Percentiles rank a stretch among this genome's conserved stretches.
These are phyloP conservation scores for Neostapfia colusana DNA, from an alignment of 176 grass and related monocot species.

Conservation along the genomic window DNA sequence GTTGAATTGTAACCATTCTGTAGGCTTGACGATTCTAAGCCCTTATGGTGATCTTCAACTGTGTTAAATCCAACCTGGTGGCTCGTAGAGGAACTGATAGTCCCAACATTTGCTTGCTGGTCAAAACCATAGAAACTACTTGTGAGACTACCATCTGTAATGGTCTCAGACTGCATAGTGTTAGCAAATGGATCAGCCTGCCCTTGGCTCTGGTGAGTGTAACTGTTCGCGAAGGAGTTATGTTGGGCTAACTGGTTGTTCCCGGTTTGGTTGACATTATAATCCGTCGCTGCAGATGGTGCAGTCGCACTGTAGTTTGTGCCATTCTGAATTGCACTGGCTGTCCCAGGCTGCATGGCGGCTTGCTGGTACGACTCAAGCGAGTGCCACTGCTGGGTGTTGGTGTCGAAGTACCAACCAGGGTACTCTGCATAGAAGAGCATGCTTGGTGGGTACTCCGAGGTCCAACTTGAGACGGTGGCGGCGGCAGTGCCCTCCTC, in stretches of 20 bases:
- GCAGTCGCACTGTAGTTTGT: constrained; percentile 35
- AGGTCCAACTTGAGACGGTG: too few species aligned
- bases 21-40: constrained; percentile 38
- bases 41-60: constrained; percentile 35
- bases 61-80: constrained; percentile 39
- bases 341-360: constrained; percentile 1
- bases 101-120: constrained; percentile 22
- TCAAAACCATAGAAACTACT: constrained; percentile 50
- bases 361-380: constrained; percentile 71
- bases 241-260: constrained; percentile 44
- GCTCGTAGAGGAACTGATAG: constrained; percentile 25
- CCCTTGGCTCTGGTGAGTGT: constrained; percentile 45
- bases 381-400: constrained; percentile 69
- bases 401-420: constrained; percentile 92
- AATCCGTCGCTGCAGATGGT: background rate
- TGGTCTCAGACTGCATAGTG: constrained; percentile 47
- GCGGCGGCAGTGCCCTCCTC: constrained; percentile 45
- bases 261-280: constrained; percentile 13
- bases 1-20: constrained; percentile 43
- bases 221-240: constrained; percentile 32
- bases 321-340: constrained; percentile 41
- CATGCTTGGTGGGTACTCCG: constrained; percentile 90
- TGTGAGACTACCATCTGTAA: constrained; percentile 37
- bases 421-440: constrained; percentile 84
- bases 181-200: constrained; percentile 49